Conservation (phyloP, 192 early-diverging fungal species). For the Entomortierella parvispora region DNA sequence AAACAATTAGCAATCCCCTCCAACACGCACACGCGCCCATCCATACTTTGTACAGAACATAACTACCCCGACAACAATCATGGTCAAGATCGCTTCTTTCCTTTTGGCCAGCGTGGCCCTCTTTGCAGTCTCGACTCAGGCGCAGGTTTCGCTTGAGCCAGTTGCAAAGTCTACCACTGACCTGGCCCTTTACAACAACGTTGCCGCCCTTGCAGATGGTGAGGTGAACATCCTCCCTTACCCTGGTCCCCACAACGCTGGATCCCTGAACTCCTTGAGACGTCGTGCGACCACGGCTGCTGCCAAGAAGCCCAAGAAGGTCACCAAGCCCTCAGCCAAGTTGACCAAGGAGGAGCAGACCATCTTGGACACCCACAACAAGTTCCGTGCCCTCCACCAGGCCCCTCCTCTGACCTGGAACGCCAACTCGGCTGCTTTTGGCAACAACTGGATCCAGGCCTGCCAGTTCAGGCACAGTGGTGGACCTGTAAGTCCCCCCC, state of each 20-base stretch:
- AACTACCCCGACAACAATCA: background rate
- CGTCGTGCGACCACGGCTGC: constrained; percentile 8
- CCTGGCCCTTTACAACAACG: background rate
- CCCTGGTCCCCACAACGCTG: constrained; percentile 8
- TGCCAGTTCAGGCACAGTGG: constrained; percentile 58
- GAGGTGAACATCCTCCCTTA: constrained; percentile 11
- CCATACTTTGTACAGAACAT: too few relatives aligned
- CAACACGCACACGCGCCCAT: too few relatives aligned
- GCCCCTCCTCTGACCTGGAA: constrained; percentile 54
- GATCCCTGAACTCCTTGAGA: background rate
- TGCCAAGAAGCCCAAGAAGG: constrained; percentile 7
- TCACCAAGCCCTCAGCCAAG: background rate
- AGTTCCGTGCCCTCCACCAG: constrained; percentile 50
- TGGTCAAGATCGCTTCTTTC: constrained; percentile 48
- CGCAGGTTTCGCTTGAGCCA: constrained; percentile 19
- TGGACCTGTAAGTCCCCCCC: constrained; percentile 14
- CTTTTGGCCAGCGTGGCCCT: constrained; percentile 42
- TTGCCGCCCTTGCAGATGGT: background rate
- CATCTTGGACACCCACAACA: constrained; percentile 55
- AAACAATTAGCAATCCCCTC: too few relatives aligned
- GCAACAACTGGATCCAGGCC: constrained; percentile 49
- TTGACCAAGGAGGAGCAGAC: constrained; percentile 22
- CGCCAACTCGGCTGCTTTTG: constrained; percentile 37
- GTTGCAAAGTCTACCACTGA: background rate
- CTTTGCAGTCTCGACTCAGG: constrained; percentile 27